Evolutionary conservation across 208 protist genomes (phyloP).

Genomic region (Leishmania guyanensis): DNA sequence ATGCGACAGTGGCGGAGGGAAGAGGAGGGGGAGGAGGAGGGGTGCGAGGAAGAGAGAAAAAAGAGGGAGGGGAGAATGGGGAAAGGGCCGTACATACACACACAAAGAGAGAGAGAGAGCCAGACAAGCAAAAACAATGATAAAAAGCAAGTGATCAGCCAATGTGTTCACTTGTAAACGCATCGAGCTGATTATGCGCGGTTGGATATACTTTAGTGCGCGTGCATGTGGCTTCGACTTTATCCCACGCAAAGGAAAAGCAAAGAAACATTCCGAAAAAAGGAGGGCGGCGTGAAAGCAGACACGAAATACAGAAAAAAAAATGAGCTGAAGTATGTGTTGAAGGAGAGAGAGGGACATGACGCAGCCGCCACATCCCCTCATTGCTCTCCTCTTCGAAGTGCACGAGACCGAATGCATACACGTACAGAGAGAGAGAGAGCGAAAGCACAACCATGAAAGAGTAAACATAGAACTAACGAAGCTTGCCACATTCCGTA

Average conservation of each 20-base stretch:
- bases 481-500: neutral
- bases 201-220: neutral
- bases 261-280: neutral
- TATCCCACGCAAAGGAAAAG: neutral
- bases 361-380: neutral
- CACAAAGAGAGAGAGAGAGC: neutral
- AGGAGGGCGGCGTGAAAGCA: neutral
- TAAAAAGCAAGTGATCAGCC: neutral
- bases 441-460: neutral
- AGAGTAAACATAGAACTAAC: neutral
- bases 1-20: neutral
- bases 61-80: neutral
- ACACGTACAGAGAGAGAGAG: neutral
- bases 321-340: neutral
- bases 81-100: neutral
- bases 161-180: constrained; percentile 23
- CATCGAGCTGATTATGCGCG: constrained; percentile 6
- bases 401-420: neutral
- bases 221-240: neutral
- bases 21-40: neutral
- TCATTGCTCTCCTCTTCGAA: neutral
- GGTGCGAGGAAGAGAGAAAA: neutral
- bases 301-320: neutral
- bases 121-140: neutral
- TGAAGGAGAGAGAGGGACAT: neutral